Conservation (phyloP, 1,284 basidiomycete genomes). For the Cutaneotrichosporon cutaneum region DNA sequence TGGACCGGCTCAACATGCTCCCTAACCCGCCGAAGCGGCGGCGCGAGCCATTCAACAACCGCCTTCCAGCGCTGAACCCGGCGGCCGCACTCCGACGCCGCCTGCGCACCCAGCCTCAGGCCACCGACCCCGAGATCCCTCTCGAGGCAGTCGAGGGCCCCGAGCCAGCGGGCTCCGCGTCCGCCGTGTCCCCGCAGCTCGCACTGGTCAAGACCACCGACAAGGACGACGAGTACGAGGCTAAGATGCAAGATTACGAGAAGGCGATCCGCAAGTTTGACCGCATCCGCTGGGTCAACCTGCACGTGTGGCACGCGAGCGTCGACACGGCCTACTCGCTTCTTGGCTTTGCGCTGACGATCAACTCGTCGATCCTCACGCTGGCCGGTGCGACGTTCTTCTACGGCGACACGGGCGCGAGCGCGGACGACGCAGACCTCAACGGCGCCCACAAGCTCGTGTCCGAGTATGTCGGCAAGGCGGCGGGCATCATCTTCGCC, state of each 20-base stretch:
- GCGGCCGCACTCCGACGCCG: slow-evolving; percentile 14
- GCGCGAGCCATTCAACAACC: slow-evolving; percentile 3
- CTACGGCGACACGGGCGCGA: slow-evolving; percentile 54
- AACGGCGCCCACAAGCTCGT: slow-evolving; percentile 80
- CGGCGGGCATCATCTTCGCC: slow-evolving; percentile 79
- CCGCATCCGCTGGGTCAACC: slow-evolving; percentile 64
- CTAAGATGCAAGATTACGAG: slow-evolving; percentile 53
- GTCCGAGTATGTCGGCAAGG: slow-evolving; percentile 63
- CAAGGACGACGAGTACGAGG: slow-evolving; percentile 30
- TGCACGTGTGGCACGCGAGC: slow-evolving; percentile 75
- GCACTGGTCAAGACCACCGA: slow-evolving; percentile 30
- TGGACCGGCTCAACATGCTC: slow-evolving; percentile 62
- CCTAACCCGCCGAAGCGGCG: slow-evolving; percentile 32
- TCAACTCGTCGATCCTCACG: slow-evolving; percentile 72
- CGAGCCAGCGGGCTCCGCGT: not conserved
- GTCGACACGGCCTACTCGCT: slow-evolving; percentile 57
- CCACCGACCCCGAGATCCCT: not conserved
- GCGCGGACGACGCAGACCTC: slow-evolving; percentile 64
- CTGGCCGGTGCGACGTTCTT: slow-evolving; percentile 68
- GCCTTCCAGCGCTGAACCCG: slow-evolving; percentile 29
- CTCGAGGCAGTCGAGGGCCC: not conserved
- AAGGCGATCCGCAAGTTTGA: slow-evolving; percentile 64
- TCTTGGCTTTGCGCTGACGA: slow-evolving; percentile 78
- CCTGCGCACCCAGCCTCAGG: not conserved
- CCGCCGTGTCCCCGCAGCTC: not conserved